Percentiles rank a stretch among this genome's conserved stretches.
Evolutionary conservation across 73 alveolate species (phyloP).

Genomic region (Paramecium pentaurelia): DNA sequence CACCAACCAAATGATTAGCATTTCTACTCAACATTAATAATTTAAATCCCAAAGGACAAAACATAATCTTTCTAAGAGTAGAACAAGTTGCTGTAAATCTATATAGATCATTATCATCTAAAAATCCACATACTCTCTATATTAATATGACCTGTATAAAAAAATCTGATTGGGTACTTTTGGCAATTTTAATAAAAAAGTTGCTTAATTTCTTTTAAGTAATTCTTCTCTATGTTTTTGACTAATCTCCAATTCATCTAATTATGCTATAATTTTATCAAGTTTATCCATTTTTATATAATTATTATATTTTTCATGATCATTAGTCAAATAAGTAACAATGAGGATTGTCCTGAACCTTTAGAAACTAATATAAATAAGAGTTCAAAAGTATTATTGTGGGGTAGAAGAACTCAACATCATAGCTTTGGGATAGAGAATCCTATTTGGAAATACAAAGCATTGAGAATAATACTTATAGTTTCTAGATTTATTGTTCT

Average conservation of each 20-base stretch:
- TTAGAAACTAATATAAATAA: neutral
- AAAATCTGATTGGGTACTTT: neutral
- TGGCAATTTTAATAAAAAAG: conserved; percentile 5
- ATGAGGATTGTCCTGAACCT: neutral
- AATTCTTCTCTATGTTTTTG: neutral
- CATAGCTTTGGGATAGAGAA: neutral
- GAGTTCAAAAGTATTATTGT: neutral
- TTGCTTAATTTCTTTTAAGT: neutral
- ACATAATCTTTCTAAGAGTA: neutral
- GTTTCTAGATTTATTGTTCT: neutral
- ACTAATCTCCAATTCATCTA: conserved; percentile 21
- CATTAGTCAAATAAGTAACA: neutral
- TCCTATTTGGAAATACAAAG: neutral
- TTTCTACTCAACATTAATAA: conserved; percentile 10
- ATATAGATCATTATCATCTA: conserved; percentile 46
- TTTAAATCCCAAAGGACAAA: conserved; percentile 29
- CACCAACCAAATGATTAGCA: conserved; percentile 1
- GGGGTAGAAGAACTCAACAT: neutral
- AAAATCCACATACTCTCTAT: conserved; percentile 9
- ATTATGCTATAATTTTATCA: conserved; percentile 2
- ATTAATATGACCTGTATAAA: neutral
- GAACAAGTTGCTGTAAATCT: conserved; percentile 18
- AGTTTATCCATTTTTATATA: conserved; percentile 3
- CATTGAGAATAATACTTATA: neutral
- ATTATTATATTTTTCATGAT: neutral